Evolutionary conservation across 345 rosid genomes (phyloP), one percentile per base, ranked within the genome.

Genomic region (Dimocarpus longan): DNA sequence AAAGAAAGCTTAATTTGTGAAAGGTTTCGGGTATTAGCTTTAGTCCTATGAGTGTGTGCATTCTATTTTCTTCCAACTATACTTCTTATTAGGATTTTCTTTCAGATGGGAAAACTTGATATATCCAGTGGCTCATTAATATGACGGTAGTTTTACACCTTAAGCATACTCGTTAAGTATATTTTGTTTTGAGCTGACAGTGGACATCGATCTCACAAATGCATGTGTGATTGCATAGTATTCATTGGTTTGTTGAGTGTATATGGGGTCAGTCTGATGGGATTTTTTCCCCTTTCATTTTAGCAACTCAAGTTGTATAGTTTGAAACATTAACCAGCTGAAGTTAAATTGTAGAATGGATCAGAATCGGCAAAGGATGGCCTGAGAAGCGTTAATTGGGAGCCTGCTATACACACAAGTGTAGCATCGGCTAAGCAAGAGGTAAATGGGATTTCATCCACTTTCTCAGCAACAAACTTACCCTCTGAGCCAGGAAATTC

Each of bases 341-440:
- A 22, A 7, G 40, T 74, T 48, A 8, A 67, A 77, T 70, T 87
- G 73, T 87, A 88, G 91, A 85, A 78, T 81, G 81, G 76, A 52
- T 68, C 80, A 24, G 76, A 48, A 52, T 76, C 86, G 78, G 66
- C 48, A n/a, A 80, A 78, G 48, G 80, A 59, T 78, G 73, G 57
- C 48, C 75, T 6, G 13, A 54, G 66, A 82, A 83, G 76, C 72
- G 79, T 69, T 76, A 60, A 71, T 26, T 68, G 21, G 76, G 86
- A 81, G 79, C 78, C 67, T 50, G 28, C 80, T 64, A 63, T 74
- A 28, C 76, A 79, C 43, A 80, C 79, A 69, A 71, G 44, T 62
- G 48, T 75, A 37, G 64, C 68, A 52, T 16, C 54, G 75, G 66
- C 80, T 52, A 85, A 71, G 69, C 67, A 71, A 69, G 78, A 76